Conservation (phyloP, 768 basidiomycete species). For the Phlebiopsis flavidoalba region DNA sequence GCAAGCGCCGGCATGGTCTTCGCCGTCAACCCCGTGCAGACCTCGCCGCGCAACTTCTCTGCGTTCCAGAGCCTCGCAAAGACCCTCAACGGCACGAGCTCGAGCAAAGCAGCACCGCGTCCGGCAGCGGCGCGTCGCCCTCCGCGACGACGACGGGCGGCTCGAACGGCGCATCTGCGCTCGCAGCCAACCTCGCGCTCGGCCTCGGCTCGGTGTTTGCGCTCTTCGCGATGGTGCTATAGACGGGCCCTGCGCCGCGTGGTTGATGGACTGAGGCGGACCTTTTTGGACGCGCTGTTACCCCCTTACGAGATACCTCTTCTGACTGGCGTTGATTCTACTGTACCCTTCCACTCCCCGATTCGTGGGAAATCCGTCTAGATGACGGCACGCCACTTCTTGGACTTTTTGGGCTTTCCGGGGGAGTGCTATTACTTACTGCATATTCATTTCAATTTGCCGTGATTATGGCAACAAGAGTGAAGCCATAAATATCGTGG, state of each 20-base stretch:
- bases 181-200: constrained; percentile 13
- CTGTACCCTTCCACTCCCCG: neutral
- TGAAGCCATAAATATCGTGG: neutral
- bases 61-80: constrained; percentile 55
- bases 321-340: neutral
- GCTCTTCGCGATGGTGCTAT: constrained; percentile 19
- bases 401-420: neutral
- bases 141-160: neutral
- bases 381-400: neutral
- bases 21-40: constrained; percentile 54
- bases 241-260: neutral
- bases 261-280: neutral
- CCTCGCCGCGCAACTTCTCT: constrained; percentile 42
- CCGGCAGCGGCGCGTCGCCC: neutral
- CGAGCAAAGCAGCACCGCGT: constrained; percentile 21
- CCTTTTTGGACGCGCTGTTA: constrained; percentile 3
- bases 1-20: constrained; percentile 33
- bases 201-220: constrained; percentile 19
- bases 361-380: neutral
- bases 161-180: constrained; percentile 10
- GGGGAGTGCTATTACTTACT: neutral
- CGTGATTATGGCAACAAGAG: neutral
- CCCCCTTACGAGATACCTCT: neutral
- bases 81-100: constrained; percentile 45
- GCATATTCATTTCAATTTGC: neutral